phyloP scores from a whole-genome alignment of 148 eudicot species.

The Salicornia ramosissima region DNA sequence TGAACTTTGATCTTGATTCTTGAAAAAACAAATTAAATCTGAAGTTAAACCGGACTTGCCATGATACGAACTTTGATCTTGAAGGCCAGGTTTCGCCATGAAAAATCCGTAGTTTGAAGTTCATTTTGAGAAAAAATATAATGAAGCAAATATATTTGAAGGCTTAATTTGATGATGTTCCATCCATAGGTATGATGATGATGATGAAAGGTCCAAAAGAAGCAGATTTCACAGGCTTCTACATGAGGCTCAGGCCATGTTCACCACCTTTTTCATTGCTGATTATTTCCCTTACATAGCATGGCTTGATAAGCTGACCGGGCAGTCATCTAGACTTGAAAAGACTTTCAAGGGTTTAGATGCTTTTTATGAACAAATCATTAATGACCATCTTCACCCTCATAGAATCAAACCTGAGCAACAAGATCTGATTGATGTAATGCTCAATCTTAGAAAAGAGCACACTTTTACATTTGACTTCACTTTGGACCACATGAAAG shows the following conservation, averaged over 20 bases:
- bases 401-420: not conserved
- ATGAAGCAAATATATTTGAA: too few relatives aligned
- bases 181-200: not conserved
- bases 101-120: too few relatives aligned
- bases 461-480: conserved; percentile 4
- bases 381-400: conserved; percentile 21
- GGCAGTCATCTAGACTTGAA: conserved; percentile 15
- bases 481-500: conserved; percentile 30
- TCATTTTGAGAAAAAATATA: too few relatives aligned
- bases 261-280: conserved; percentile 2
- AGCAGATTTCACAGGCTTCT: conserved; percentile 8
- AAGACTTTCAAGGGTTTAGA: conserved; percentile 20
- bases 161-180: too few relatives aligned
- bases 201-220: conserved; percentile 5
- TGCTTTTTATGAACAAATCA: conserved; percentile 20
- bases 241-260: conserved; percentile 19
- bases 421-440: conserved; percentile 25
- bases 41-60: too few relatives aligned
- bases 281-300: conserved; percentile 21
- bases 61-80: too few relatives aligned
- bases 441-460: conserved; percentile 18
- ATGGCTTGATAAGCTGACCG: conserved; percentile 24
- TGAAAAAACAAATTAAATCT: too few relatives aligned
- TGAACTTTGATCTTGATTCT: too few relatives aligned
- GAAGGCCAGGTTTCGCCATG: too few relatives aligned